Percentiles rank a stretch among this genome's conserved stretches.
Conservation (phyloP, 495 filamentous ascomycete species). For the Apodospora peruviana region DNA sequence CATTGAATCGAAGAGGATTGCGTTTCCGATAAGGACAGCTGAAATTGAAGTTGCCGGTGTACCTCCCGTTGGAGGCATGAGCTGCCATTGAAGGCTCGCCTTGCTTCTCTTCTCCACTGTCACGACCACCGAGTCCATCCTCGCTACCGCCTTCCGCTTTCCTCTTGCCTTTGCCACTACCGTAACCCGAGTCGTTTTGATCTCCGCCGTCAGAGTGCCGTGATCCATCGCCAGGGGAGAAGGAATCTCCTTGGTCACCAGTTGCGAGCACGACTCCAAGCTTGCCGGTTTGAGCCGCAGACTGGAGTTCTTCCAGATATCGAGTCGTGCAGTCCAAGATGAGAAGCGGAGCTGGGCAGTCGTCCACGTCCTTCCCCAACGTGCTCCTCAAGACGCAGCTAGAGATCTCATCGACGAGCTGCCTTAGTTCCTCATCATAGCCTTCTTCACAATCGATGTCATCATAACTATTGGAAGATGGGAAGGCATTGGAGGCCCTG, state of each 20-base stretch:
- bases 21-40: slow-evolving; percentile 34
- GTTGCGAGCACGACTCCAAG: slow-evolving; percentile 8
- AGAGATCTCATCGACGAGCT: slow-evolving; percentile 20
- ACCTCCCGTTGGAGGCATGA: slow-evolving; percentile 8
- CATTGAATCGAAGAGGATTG: slow-evolving; percentile 32
- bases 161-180: slow-evolving; percentile 20
- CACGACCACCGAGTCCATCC: slow-evolving; percentile 15
- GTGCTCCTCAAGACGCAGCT: slow-evolving; percentile 23
- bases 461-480: neutral
- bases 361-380: slow-evolving; percentile 24
- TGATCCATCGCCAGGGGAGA: slow-evolving; percentile 6
- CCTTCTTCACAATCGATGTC: slow-evolving; percentile 10
- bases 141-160: slow-evolving; percentile 24
- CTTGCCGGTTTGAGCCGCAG: slow-evolving; percentile 13
- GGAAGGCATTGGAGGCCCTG: neutral
- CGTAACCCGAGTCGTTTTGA: slow-evolving; percentile 6
- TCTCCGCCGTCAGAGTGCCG: slow-evolving; percentile 1
- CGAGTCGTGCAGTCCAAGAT: slow-evolving; percentile 25
- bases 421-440: slow-evolving; percentile 12
- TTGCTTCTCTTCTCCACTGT: slow-evolving; percentile 11
- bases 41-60: slow-evolving; percentile 13
- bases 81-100: slow-evolving; percentile 9
- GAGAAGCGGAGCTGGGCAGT: slow-evolving; percentile 23
- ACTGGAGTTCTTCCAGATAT: slow-evolving; percentile 21
- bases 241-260: slow-evolving; percentile 14